Base-by-base conservation (phyloP, 495 filamentous ascomycete species). In the Aspergillus diversus region DNA sequence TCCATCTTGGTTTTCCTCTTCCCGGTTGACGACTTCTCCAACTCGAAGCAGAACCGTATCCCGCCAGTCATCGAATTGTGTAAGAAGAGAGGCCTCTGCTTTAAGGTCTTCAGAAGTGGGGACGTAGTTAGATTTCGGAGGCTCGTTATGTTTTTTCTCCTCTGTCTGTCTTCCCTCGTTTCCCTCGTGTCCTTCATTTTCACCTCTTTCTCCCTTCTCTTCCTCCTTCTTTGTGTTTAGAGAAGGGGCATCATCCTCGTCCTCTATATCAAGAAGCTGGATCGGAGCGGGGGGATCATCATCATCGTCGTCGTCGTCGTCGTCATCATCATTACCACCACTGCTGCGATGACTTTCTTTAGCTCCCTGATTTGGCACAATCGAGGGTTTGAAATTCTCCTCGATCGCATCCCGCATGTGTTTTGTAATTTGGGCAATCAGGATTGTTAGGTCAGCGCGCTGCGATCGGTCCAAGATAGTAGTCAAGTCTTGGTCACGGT, bases 1-100 rank as follows among this genome's bases (percentile, higher is more conserved):
- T 35, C 72, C 50, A 32, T 69, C 63, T 1, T 72, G 57, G 7
- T 76, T 71, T 7, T 80, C 78, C 43, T 81, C 75, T 58, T 80
- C 80, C 8, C 83, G 81, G 63, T 90, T 90, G 42, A 91, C 83
- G 7, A 86, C 83, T 66, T 89, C 81, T 33, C 86, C 88, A 17
- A 92, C 80, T 4, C 89, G 81, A 33, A 84, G 71, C 33, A 90
- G 75, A 1, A 91, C 84, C 12, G 74, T 71, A 33, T 85, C 82
- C 59, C 85, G 75, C 89, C 89, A 92, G 39, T 84, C 81, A 57
- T 90, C 87, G 66, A 88, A 89, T 67, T 80, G 81, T 1, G 77
- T 69, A 37, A 91, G 71, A 3, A 74, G 75, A 52, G 33, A 63
- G 33, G 79, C 68, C 55, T 81, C 78, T 11, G 70, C 70, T 37